A percentile compares a stretch with the other conserved stretches of the same genome.
phyloP scores from a whole-genome alignment of 2,329 filamentous ascomycete genomes.

The Cladosporium colombiae region DNA sequence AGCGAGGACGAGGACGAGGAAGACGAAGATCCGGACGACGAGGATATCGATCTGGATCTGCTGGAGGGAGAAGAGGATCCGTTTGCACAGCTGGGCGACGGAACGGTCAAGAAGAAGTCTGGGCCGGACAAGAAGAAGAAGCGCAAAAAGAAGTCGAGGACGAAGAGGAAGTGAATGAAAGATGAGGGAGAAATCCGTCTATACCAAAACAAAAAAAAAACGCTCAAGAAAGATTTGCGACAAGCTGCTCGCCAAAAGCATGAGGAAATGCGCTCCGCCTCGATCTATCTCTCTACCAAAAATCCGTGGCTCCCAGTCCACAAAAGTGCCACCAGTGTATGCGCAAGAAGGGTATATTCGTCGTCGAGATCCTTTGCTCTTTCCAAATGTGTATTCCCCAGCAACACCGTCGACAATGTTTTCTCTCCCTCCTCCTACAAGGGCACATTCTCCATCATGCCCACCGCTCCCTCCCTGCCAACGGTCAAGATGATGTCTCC shows the following conservation, averaged over 20 bases:
- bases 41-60: slow-evolving; percentile 29
- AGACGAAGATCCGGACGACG: slow-evolving; percentile 26
- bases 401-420: background rate
- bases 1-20: slow-evolving; percentile 31
- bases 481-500: slow-evolving; percentile 74
- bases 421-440: slow-evolving; percentile 43
- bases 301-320: slow-evolving; percentile 4
- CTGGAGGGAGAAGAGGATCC: slow-evolving; percentile 35
- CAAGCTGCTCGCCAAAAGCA: background rate
- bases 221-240: background rate
- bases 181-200: background rate
- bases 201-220: background rate
- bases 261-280: background rate
- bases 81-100: slow-evolving; percentile 26
- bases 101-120: slow-evolving; percentile 30
- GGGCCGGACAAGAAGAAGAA: slow-evolving; percentile 36
- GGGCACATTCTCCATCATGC: slow-evolving; percentile 71
- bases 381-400: background rate
- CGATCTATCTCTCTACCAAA: background rate
- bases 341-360: slow-evolving; percentile 19
- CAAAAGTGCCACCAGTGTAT: background rate
- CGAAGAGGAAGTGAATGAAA: slow-evolving; percentile 32
- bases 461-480: slow-evolving; percentile 62
- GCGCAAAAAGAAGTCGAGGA: slow-evolving; percentile 38
- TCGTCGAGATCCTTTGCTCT: background rate